Conservation (phyloP, 768 basidiomycete species). For the Phallus indusiatus region DNA sequence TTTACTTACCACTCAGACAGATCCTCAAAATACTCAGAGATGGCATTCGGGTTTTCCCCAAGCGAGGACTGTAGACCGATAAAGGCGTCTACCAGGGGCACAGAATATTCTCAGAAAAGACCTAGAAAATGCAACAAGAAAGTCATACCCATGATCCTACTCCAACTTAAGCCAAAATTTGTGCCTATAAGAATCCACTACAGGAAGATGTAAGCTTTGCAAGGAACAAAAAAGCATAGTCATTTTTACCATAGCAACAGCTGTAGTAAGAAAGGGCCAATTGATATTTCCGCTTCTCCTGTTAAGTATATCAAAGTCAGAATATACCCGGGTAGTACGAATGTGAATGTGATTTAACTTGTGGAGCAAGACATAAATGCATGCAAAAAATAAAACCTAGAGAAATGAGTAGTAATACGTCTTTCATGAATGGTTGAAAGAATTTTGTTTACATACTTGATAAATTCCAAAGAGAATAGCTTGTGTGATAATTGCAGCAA, state of each 20-base stretch:
- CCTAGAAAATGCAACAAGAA: background rate
- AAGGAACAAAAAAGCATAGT: background rate
- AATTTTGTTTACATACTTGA: background rate
- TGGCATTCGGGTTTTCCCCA: background rate
- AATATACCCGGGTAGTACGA: background rate
- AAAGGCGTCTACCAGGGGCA: background rate
- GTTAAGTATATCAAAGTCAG: background rate
- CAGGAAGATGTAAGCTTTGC: background rate
- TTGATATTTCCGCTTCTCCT: background rate
- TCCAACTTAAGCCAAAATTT: conserved; percentile 2
- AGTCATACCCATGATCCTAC: background rate
- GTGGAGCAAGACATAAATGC: background rate
- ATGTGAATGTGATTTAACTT: background rate
- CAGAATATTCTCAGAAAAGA: too few species aligned
- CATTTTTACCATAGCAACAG: background rate
- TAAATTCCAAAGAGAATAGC: background rate
- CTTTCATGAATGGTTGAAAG: too few species aligned
- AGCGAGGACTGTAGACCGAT: background rate
- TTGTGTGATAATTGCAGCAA: background rate
- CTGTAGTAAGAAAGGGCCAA: conserved; percentile 3
- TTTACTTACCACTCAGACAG: background rate
- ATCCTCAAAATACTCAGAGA: background rate
- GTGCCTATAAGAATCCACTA: conserved; percentile 3
- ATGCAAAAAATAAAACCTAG: background rate
- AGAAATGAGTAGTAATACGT: background rate